Evolutionary conservation across 345 rosid genomes (phyloP).

Genomic region (Linum tenue): DNA sequence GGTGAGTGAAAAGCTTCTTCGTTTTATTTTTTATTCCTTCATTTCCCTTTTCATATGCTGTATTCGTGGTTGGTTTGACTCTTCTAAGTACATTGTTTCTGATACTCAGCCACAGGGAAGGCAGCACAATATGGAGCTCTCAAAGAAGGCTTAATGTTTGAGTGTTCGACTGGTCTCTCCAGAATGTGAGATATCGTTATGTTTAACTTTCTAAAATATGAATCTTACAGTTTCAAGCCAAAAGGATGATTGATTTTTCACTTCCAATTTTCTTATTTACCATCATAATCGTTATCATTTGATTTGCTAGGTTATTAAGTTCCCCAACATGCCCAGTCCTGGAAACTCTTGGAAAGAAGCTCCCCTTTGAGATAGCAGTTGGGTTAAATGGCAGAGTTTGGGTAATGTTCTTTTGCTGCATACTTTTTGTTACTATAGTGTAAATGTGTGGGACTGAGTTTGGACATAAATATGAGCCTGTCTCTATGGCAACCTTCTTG

Average conservation of each 20-base stretch:
- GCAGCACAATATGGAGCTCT: slow-evolving; percentile 70
- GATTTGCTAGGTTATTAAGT: slow-evolving; percentile 47
- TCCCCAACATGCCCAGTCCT: slow-evolving; percentile 71
- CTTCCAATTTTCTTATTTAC: not conserved
- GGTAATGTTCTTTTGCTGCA: slow-evolving; percentile 27
- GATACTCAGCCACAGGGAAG: slow-evolving; percentile 55
- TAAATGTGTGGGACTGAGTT: no score
- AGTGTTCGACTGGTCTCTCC: slow-evolving; percentile 71
- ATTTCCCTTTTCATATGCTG: not conserved
- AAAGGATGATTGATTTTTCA: not conserved
- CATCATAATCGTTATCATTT: not conserved
- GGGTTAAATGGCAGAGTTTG: slow-evolving; percentile 78
- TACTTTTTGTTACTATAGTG: no score
- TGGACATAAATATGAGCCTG: no score
- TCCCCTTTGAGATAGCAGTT: slow-evolving; percentile 67
- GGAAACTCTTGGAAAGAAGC: slow-evolving; percentile 68
- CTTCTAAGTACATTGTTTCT: slow-evolving; percentile 4
- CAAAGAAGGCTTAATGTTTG: slow-evolving; percentile 73
- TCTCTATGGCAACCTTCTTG: not conserved
- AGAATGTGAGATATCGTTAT: slow-evolving; percentile 46
- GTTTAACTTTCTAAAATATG: not conserved
- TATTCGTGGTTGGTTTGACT: slow-evolving; percentile 3
- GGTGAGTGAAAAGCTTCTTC: slow-evolving; percentile 29
- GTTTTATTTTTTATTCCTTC: slow-evolving; percentile 4
- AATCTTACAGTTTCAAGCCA: not conserved